Percentiles rank a stretch among this genome's conserved stretches.
These are phyloP conservation scores for Teunomyces stri DNA, from an alignment of 805 yeast species.

Conservation along the genomic window DNA sequence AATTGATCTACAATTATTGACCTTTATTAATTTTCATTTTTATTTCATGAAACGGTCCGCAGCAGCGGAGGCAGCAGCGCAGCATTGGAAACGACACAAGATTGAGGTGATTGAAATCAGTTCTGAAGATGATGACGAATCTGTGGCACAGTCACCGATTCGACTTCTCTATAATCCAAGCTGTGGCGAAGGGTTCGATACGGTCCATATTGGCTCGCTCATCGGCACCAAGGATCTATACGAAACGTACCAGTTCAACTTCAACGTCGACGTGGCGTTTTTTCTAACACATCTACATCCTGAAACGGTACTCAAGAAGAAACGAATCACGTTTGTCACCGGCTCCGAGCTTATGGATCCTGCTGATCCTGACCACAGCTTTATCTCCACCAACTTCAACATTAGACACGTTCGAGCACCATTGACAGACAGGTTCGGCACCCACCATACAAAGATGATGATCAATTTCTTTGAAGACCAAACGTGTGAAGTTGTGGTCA, in stretches of 20 bases:
- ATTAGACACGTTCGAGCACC: constrained; percentile 31
- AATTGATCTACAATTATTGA: no score
- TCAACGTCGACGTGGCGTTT: constrained; percentile 41
- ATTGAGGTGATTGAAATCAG: constrained; percentile 6
- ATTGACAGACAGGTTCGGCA: constrained; percentile 33
- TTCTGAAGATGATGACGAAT: constrained; percentile 12
- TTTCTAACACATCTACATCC: constrained; percentile 33
- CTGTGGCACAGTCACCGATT: constrained; percentile 16
- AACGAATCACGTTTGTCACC: constrained; percentile 28
- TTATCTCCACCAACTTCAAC: constrained; percentile 18
- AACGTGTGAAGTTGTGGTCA: constrained; percentile 50
- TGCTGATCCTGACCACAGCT: constrained; percentile 9
- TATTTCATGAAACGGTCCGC: constrained; percentile 12
- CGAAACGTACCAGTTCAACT: constrained; percentile 48
- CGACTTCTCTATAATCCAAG: constrained; percentile 28
- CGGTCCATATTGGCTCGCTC: constrained; percentile 25
- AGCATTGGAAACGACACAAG: constrained; percentile 20
- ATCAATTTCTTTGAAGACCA: constrained; percentile 50
- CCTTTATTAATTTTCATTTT: no score
- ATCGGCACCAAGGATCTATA: constrained; percentile 31
- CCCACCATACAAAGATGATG: constrained; percentile 70
- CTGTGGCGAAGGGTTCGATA: constrained; percentile 17
- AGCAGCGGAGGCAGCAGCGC: constrained; percentile 23
- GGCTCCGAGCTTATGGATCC: constrained; percentile 20
- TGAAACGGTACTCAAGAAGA: constrained; percentile 13